Percentiles rank a stretch among this genome's conserved stretches.
Evolutionary conservation across 805 yeast species (phyloP).

Genomic region (Starmerella potacharoeniae): DNA sequence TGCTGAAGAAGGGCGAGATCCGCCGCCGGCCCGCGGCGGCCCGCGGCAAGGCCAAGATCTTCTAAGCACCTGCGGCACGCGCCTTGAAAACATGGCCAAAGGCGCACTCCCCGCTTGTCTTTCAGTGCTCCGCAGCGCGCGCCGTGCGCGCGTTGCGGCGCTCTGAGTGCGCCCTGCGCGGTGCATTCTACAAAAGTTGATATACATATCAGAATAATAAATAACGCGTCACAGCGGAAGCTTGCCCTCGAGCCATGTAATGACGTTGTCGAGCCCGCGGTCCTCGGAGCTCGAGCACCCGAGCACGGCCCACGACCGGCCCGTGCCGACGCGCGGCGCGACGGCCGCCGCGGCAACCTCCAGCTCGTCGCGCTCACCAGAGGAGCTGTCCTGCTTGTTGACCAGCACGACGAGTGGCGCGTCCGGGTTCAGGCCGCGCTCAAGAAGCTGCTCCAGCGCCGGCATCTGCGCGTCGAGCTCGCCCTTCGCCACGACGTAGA

Average conservation of each 20-base stretch:
- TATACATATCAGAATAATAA: not conserved
- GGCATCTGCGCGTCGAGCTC: not conserved
- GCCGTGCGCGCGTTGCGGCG: too few species aligned
- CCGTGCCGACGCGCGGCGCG: conserved; percentile 14
- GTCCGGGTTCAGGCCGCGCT: not conserved
- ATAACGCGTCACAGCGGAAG: conserved; percentile 5
- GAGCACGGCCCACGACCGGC: conserved; percentile 16
- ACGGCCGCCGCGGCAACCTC: conserved; percentile 29
- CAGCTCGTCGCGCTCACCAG: conserved; percentile 18
- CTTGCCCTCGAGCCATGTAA: conserved; percentile 14
- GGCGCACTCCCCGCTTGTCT: not conserved
- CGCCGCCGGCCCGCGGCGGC: conserved; percentile 21
- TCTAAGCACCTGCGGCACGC: not conserved
- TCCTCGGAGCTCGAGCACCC: conserved; percentile 8
- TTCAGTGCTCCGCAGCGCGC: too few species aligned
- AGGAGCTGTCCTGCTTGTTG: conserved; percentile 11
- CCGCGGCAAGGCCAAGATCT: conserved; percentile 21
- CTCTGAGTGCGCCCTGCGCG: too few species aligned
- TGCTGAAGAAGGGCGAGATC: conserved; percentile 19
- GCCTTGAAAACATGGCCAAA: not conserved
- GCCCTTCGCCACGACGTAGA: conserved; percentile 7
- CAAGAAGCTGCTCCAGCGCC: not conserved
- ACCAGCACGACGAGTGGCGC: conserved; percentile 15
- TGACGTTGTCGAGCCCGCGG: conserved; percentile 2
- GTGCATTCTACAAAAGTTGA: too few species aligned